These are phyloP conservation scores for Heterobasidion parviporum DNA, from an alignment of 1,284 basidiomycete species.

Conservation along the genomic window DNA sequence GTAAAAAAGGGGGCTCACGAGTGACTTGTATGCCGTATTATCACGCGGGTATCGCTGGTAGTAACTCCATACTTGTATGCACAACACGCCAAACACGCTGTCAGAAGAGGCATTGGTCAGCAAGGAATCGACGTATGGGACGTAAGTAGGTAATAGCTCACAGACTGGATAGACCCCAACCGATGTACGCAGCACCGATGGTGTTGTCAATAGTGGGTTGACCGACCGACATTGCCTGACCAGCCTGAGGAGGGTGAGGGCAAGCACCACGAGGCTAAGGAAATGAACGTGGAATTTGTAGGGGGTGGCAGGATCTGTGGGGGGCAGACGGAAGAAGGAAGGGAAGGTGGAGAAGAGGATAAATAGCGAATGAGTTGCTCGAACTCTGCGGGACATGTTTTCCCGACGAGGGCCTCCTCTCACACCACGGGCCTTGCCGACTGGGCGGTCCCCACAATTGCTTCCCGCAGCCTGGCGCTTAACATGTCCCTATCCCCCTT, in stretches of 20 bases:
- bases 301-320: not conserved
- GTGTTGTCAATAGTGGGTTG: slow-evolving; percentile 34
- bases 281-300: not conserved
- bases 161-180: slow-evolving; percentile 44
- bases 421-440: too few relatives aligned
- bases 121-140: not conserved
- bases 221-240: not conserved
- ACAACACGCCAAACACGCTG: slow-evolving; percentile 42
- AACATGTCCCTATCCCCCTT: too few relatives aligned
- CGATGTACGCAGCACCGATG: slow-evolving; percentile 49
- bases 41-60: slow-evolving; percentile 48
- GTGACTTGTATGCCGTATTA: slow-evolving; percentile 39
- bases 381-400: too few relatives aligned
- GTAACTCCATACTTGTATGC: slow-evolving; percentile 46
- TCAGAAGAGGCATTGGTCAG: not conserved
- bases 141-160: slow-evolving; percentile 19
- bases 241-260: not conserved
- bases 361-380: not conserved
- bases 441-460: too few relatives aligned
- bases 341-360: not conserved
- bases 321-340: not conserved
- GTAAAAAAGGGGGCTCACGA: slow-evolving; percentile 32
- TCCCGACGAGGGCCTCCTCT: too few relatives aligned
- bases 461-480: too few relatives aligned
- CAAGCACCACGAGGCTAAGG: not conserved